phyloP scores from a whole-genome alignment of 2,329 filamentous ascomycete genomes.

The Mycogone perniciosa region DNA sequence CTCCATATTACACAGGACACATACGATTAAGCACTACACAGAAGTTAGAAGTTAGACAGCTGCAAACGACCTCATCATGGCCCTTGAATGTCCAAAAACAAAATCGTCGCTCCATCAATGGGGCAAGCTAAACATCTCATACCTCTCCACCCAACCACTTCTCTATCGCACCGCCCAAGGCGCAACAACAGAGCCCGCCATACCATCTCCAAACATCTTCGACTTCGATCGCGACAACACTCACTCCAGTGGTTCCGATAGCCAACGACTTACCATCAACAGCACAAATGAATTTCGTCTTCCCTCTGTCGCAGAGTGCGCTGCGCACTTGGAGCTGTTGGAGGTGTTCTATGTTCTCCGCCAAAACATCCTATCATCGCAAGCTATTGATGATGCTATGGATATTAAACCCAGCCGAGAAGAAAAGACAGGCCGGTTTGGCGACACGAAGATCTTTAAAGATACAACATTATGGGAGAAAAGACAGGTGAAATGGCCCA shows the following conservation, averaged over 20 bases:
- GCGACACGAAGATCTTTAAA: constrained; percentile 18
- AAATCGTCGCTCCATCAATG: background rate
- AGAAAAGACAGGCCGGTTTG: constrained; percentile 12
- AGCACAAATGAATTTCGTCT: constrained; percentile 4
- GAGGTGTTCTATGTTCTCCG: constrained; percentile 51
- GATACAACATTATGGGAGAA: constrained; percentile 16
- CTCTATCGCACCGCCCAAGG: background rate
- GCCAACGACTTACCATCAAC: background rate
- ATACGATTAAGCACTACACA: background rate
- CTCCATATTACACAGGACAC: no score
- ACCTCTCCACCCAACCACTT: background rate
- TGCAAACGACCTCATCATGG: background rate
- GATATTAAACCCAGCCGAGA: constrained; percentile 13
- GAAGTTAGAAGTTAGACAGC: background rate
- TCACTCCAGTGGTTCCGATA: background rate
- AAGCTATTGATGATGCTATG: constrained; percentile 15
- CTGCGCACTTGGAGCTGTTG: constrained; percentile 55
- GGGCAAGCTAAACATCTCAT: background rate
- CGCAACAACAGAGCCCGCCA: background rate
- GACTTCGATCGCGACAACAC: background rate
- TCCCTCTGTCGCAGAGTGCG: constrained; percentile 31
- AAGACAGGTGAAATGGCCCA: constrained; percentile 20
- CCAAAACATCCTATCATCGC: constrained; percentile 18
- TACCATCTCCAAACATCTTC: constrained; percentile 8
- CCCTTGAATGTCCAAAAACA: background rate